phyloP scores from a whole-genome alignment of 2,329 filamentous ascomycete genomes.

The Colletotrichum orchidophilum region DNA sequence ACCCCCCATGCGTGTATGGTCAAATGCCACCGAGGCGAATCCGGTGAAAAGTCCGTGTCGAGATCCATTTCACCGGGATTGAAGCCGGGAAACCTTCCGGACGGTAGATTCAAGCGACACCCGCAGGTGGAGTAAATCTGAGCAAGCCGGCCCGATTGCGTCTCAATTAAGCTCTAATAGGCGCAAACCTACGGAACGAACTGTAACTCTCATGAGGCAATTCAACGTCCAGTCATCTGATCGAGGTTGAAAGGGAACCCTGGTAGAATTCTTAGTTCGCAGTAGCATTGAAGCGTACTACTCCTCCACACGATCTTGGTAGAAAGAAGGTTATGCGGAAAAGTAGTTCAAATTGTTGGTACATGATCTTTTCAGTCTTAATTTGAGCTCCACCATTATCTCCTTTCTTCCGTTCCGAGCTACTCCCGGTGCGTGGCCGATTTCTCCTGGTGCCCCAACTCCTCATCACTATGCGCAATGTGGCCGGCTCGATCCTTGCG shows the following conservation, averaged over 20 bases:
- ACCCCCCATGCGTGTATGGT: background rate
- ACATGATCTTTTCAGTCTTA: background rate
- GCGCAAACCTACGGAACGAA: too few relatives aligned
- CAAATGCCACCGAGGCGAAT: background rate
- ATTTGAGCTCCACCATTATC: too few relatives aligned
- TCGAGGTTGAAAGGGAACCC: too few relatives aligned
- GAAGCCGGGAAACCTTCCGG: background rate
- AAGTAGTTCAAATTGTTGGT: too few relatives aligned
- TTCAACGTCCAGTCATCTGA: too few relatives aligned
- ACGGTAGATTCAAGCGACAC: background rate
- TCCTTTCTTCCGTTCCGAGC: background rate
- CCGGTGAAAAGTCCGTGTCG: background rate
- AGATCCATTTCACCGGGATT: background rate
- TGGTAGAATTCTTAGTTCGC: too few relatives aligned
- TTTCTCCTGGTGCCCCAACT: constrained; percentile 30
- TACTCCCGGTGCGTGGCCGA: constrained; percentile 27
- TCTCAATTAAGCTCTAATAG: background rate
- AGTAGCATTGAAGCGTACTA: too few relatives aligned
- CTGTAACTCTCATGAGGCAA: too few relatives aligned
- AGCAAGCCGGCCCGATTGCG: background rate
- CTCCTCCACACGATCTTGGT: too few relatives aligned
- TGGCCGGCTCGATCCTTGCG: background rate
- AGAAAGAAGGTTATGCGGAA: too few relatives aligned
- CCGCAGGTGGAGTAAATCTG: background rate
- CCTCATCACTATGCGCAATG: constrained; percentile 6